phyloP scores from a whole-genome alignment of 2,329 filamentous ascomycete species.

The Tothia fuscella region DNA sequence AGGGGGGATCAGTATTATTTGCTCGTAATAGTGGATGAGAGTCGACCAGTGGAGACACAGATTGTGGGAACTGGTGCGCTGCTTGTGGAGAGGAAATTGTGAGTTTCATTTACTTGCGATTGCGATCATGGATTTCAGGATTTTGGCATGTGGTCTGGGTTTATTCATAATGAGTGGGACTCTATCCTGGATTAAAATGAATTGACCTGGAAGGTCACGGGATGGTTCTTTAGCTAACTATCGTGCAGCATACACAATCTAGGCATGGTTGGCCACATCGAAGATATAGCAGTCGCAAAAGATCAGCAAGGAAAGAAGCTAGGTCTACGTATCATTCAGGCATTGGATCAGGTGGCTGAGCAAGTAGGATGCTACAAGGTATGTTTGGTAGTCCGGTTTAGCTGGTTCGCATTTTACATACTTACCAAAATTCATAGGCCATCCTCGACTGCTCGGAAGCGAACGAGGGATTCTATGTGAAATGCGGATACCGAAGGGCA shows the following conservation, averaged over 20 bases:
- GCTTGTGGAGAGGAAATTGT: conserved; percentile 92
- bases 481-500: conserved; percentile 87
- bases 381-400: conserved; percentile 17
- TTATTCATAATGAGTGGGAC: no score
- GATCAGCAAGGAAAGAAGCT: conserved; percentile 97
- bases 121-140: no score
- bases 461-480: conserved; percentile 96
- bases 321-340: conserved; percentile 83
- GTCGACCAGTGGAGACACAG: conserved; percentile 29
- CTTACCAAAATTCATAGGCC: conserved; percentile 38
- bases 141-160: no score
- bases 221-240: background rate
- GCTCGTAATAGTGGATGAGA: conserved; percentile 67
- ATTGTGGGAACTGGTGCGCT: conserved; percentile 87
- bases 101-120: conserved; percentile 31
- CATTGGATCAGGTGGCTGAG: conserved; percentile 77
- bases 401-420: background rate
- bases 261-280: conserved; percentile 83
- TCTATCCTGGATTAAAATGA: no score
- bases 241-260: conserved; percentile 56
- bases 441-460: conserved; percentile 94
- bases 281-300: conserved; percentile 91
- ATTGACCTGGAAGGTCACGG: no score
- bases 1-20: conserved; percentile 74
- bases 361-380: conserved; percentile 88